phyloP scores from a whole-genome alignment of 371 early-diverging fungal genomes.

The Blakeslea trispora region DNA sequence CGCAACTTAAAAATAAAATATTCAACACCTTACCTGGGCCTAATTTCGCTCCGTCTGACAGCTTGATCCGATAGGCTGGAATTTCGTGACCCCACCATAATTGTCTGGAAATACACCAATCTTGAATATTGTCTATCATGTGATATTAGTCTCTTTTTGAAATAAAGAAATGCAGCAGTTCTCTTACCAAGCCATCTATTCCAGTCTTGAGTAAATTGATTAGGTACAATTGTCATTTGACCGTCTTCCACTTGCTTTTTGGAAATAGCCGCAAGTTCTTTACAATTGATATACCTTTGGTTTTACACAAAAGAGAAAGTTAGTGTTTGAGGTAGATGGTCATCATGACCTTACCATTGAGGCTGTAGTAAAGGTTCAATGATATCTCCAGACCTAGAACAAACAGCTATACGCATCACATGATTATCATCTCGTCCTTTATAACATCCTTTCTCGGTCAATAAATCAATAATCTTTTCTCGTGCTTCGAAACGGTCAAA shows the following conservation, averaged over 20 bases:
- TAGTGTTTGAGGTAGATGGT: slow-evolving; percentile 25
- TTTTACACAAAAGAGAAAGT: background rate
- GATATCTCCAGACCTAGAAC: slow-evolving; percentile 94
- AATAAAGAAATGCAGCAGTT: background rate
- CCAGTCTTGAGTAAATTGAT: slow-evolving; percentile 86
- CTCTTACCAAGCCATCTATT: slow-evolving; percentile 90
- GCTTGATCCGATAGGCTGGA: slow-evolving; percentile 91
- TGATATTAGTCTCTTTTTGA: background rate
- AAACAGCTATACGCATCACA: slow-evolving; percentile 85
- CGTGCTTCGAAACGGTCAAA: slow-evolving; percentile 85
- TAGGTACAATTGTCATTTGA: slow-evolving; percentile 79
- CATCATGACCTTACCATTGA: slow-evolving; percentile 88
- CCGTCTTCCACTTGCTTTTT: slow-evolving; percentile 72
- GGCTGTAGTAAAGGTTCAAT: slow-evolving; percentile 97
- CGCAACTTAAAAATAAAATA: slow-evolving; percentile 11
- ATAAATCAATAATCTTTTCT: slow-evolving; percentile 63
- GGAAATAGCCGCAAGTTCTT: slow-evolving; percentile 77
- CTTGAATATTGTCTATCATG: slow-evolving; percentile 79
- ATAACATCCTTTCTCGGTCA: slow-evolving; percentile 69
- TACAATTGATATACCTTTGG: slow-evolving; percentile 83
- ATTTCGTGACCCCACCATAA: slow-evolving; percentile 99
- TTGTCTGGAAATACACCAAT: slow-evolving; percentile 99
- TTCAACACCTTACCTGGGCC: slow-evolving; percentile 14
- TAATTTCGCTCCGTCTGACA: slow-evolving; percentile 32
- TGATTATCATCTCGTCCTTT: slow-evolving; percentile 78